These are phyloP conservation scores for Ustilago hordei DNA, from an alignment of 1,284 basidiomycete genomes.

Conservation along the genomic window DNA sequence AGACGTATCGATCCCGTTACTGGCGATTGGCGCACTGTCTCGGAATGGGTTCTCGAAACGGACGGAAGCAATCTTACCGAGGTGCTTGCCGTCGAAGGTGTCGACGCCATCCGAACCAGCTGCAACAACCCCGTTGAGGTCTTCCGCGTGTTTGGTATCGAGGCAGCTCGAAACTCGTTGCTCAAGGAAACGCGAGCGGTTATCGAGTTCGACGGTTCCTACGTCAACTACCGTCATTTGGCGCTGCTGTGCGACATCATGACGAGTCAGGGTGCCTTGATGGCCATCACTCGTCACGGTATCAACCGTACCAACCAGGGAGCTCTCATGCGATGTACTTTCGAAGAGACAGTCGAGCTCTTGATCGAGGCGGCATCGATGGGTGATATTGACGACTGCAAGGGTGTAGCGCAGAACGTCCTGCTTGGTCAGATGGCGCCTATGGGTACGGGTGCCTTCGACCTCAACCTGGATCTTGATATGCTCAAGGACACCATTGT, in stretches of 20 bases:
- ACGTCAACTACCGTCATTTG: slow-evolving; percentile 98
- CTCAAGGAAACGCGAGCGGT: slow-evolving; percentile 85
- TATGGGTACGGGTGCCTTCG: slow-evolving; percentile 78
- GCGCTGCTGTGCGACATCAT: slow-evolving; percentile 96
- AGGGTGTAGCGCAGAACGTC: slow-evolving; percentile 97
- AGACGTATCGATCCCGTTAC: slow-evolving; percentile 71
- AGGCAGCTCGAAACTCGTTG: slow-evolving; percentile 92
- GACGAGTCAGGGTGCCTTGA: slow-evolving; percentile 94
- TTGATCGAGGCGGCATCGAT: slow-evolving; percentile 98
- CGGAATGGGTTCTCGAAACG: slow-evolving; percentile 96
- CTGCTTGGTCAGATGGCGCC: slow-evolving; percentile 99
- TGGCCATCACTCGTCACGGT: slow-evolving; percentile 99
- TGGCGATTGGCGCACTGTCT: slow-evolving; percentile 65
- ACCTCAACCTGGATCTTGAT: slow-evolving; percentile 94
- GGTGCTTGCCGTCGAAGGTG: slow-evolving; percentile 91
- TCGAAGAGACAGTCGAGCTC: slow-evolving; percentile 99
- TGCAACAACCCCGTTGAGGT: slow-evolving; percentile 98
- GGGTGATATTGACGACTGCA: slow-evolving; percentile 97
- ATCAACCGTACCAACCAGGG: slow-evolving; percentile 85
- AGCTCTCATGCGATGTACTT: slow-evolving; percentile 96
- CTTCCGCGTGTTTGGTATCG: slow-evolving; percentile 96
- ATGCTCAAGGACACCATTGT: slow-evolving; percentile 99
- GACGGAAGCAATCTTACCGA: slow-evolving; percentile 76
- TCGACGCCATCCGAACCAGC: slow-evolving; percentile 90
- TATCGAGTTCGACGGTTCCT: slow-evolving; percentile 99